phyloP scores from a whole-genome alignment of 2,329 filamentous ascomycete genomes.

The Colletotrichum godetiae region DNA sequence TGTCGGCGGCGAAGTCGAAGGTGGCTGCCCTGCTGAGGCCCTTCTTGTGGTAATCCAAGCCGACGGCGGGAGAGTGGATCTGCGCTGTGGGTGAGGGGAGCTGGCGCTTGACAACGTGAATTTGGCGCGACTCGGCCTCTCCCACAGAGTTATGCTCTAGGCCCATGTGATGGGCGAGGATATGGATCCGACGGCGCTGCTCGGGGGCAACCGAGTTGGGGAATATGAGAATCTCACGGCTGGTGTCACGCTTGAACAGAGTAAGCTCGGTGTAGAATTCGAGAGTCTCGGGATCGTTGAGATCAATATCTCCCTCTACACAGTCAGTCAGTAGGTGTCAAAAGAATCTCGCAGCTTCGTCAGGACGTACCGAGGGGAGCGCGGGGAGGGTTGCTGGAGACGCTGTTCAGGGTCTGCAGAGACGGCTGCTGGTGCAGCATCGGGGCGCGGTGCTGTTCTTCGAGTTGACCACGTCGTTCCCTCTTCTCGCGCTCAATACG shows the following conservation, averaged over 20 bases:
- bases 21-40: conserved; percentile 94
- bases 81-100: conserved; percentile 63
- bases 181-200: conserved; percentile 91
- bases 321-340: conserved; percentile 34
- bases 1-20: conserved; percentile 90
- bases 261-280: conserved; percentile 91
- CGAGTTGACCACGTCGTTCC: conserved; percentile 92
- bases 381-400: conserved; percentile 70
- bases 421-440: conserved; percentile 88
- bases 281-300: conserved; percentile 90
- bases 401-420: conserved; percentile 80
- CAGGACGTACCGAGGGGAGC: conserved; percentile 40
- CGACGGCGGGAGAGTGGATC: conserved; percentile 72
- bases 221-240: conserved; percentile 86
- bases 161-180: conserved; percentile 93
- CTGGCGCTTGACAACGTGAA: conserved; percentile 84
- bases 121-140: conserved; percentile 85
- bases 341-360: neutral
- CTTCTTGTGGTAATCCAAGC: conserved; percentile 81
- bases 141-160: conserved; percentile 92
- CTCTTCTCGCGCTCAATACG: conserved; percentile 97
- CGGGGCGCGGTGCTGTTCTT: conserved; percentile 90
- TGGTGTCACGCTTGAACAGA: conserved; percentile 85
- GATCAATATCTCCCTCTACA: conserved; percentile 74
- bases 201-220: conserved; percentile 82